Base-by-base conservation (phyloP, 768 basidiomycete species). In the Naganishia vaughanmartiniae region DNA sequence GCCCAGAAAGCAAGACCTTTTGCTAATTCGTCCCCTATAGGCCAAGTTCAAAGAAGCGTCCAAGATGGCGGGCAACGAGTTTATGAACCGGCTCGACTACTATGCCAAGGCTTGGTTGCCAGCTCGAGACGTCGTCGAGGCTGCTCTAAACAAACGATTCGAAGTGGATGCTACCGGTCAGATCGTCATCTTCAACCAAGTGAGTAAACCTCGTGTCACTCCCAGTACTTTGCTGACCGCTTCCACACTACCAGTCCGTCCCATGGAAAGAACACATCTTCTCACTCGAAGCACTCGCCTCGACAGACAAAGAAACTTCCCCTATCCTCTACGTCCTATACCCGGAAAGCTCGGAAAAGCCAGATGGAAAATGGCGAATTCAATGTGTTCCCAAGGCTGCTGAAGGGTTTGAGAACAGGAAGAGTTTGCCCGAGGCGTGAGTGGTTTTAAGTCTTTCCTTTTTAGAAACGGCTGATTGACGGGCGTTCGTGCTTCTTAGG, bases 51-150 rank as follows among this genome's bases (percentile, higher is more conserved):
- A 82, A 65, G 85, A 87, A 73, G 95, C 96, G 1, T 96, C 93
- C 4, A 81, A 82, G 42, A 83, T 98, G 46, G 87, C 93, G 0
- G 95, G 96, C 6, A 83, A 85, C 71, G 96, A 98, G 81, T 96
- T 99, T 78, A 77, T 90, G 19, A 85, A 84, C 19, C 86, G 88
- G 70, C 82, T 99, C 39, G 86, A 88, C 74, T 94, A 91, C 82
- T 92, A 92, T 76, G 86, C 87, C 55, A 87, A 90, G 45, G 89
- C 92, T 26, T 99, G 95, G 95, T 83, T 98, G 55, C 93, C 95
- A 39, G 95, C 93, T 10, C 85, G 93, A 65, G 88, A 90, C 74
- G 83, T 96, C 28, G 89, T 98, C 53, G 77, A 83, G 28, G 85
- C 85, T 4, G 86, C 89, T 2, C 80, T 88, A 46, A 80, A 85